phyloP scores from a whole-genome alignment of 2,329 filamentous ascomycete species.

The Neonectria ditissima region DNA sequence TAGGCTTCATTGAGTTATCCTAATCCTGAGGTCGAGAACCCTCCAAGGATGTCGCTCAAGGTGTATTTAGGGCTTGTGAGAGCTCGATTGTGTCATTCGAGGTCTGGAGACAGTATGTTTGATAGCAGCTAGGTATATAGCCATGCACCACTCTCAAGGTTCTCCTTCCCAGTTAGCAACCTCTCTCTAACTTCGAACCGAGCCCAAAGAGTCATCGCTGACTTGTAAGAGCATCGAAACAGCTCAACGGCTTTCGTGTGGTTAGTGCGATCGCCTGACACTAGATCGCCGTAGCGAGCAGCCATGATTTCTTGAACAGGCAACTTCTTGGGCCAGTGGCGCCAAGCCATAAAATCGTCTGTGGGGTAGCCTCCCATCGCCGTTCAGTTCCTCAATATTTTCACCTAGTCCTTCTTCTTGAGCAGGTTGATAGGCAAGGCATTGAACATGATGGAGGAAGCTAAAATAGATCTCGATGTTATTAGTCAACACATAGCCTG shows the following conservation, averaged over 20 bases:
- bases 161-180: background rate
- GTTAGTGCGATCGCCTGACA: background rate
- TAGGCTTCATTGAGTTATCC: too few relatives aligned
- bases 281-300: background rate
- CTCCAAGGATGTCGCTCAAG: background rate
- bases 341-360: background rate
- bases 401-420: background rate
- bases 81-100: background rate
- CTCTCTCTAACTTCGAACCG: background rate
- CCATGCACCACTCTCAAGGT: background rate
- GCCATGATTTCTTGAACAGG: constrained; percentile 1
- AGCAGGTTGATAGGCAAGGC: background rate
- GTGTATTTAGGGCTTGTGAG: background rate
- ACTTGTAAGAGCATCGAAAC: background rate
- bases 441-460: background rate
- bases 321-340: constrained; percentile 1
- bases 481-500: background rate
- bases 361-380: background rate
- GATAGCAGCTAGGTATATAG: background rate
- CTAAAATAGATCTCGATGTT: background rate
- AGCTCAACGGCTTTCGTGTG: background rate
- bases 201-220: background rate
- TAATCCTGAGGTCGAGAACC: too few relatives aligned
- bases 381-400: background rate
- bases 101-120: background rate